Evolutionary conservation across 305 asterid genomes (phyloP).

Genomic region (Ilex paraguariensis): DNA sequence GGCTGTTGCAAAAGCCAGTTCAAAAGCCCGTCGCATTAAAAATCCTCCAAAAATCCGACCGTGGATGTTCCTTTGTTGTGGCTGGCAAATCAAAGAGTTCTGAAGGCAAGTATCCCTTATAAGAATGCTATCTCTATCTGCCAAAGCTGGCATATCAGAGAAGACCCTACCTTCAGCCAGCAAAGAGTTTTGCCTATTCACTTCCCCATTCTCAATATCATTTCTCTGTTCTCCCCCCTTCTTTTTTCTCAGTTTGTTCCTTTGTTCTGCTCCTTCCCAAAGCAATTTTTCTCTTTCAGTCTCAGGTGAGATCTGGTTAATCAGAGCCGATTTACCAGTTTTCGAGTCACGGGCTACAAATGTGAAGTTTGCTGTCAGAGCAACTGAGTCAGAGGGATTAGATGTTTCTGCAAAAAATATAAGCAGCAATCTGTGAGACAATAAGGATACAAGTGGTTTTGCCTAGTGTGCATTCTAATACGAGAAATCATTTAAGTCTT

Average conservation of each 20-base stretch:
- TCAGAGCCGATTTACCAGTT: constrained; percentile 75
- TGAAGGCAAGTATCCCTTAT: constrained; percentile 79
- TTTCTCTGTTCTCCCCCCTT: constrained; percentile 41
- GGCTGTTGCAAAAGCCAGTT: constrained; percentile 79
- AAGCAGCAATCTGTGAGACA: constrained; percentile 6
- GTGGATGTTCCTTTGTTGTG: constrained; percentile 85
- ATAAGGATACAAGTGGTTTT: constrained; percentile 4
- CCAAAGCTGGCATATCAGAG: constrained; percentile 92
- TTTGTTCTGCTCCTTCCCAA: constrained; percentile 75
- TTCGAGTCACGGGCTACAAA: constrained; percentile 87
- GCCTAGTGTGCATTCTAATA: not conserved
- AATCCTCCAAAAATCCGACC: constrained; percentile 97
- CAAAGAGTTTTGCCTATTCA: constrained; percentile 42
- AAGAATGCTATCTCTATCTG: constrained; percentile 79
- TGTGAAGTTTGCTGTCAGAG: constrained; percentile 92
- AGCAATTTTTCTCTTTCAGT: constrained; percentile 61
- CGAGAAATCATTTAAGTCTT: no score
- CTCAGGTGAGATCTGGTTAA: constrained; percentile 74
- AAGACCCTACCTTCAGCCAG: constrained; percentile 77
- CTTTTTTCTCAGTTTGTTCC: constrained; percentile 62
- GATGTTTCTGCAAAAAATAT: constrained; percentile 32
- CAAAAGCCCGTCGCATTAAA: constrained; percentile 85
- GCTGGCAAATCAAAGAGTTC: constrained; percentile 85
- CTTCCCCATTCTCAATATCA: constrained; percentile 45
- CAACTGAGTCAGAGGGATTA: constrained; percentile 38